Conservation (phyloP, 768 basidiomycete genomes). For the Floccularia luteovirens region DNA sequence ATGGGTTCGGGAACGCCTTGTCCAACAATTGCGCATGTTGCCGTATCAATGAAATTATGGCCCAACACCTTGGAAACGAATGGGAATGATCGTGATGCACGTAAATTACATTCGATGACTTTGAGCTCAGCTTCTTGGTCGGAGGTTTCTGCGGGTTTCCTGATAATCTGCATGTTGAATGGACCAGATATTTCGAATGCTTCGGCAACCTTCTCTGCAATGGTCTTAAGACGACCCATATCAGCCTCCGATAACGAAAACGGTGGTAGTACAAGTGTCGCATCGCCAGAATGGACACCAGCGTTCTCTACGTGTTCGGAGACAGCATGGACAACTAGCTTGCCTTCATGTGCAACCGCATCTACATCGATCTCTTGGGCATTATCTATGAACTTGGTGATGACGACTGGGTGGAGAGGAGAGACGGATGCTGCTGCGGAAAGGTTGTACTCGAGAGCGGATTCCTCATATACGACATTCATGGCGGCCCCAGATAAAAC, state of each 20-base stretch:
- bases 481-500: conserved; percentile 98
- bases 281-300: conserved; percentile 97
- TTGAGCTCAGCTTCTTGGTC: conserved; percentile 66
- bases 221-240: conserved; percentile 83
- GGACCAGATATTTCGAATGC: conserved; percentile 98
- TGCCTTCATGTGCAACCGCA: conserved; percentile 90
- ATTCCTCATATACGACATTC: conserved; percentile 96
- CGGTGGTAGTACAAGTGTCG: conserved; percentile 94
- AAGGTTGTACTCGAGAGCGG: conserved; percentile 83
- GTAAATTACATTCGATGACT: conserved; percentile 98
- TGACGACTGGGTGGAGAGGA: conserved; percentile 94
- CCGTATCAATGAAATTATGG: conserved; percentile 94
- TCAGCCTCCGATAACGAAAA: conserved; percentile 72
- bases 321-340: conserved; percentile 89
- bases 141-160: conserved; percentile 51
- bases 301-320: conserved; percentile 99
- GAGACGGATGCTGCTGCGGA: conserved; percentile 97
- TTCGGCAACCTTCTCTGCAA: conserved; percentile 89
- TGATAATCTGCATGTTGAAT: conserved; percentile 99
- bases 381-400: conserved; percentile 97
- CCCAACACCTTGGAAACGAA: conserved; percentile 99
- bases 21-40: conserved; percentile 80
- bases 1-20: conserved; percentile 85
- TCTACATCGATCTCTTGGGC: conserved; percentile 99
- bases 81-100: conserved; percentile 97